Base-by-base conservation (phyloP, 352 stramenopile species). In the Aphanomyces invadans region DNA sequence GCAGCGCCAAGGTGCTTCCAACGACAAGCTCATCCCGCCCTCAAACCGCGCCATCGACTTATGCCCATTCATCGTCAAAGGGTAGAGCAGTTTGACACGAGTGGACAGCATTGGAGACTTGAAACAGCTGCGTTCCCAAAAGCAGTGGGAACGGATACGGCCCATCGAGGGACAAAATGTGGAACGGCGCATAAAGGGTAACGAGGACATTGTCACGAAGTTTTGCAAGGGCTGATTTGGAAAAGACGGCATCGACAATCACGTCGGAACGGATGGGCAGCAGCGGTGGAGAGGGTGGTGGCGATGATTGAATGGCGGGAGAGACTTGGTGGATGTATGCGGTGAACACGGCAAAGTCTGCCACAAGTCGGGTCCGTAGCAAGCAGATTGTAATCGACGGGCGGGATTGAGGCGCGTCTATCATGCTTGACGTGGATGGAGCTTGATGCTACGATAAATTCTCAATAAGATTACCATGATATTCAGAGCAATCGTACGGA, bases 141-240 rank as follows among this genome's bases (percentile, higher is more conserved):
- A 67, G 60, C 60, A 67, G 32, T 23, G 60, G 60, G 17, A 67
- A 67, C 38, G 45, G 60, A 28, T 67, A 46, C 15, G 48, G 48
- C 15, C 60, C 60, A 31, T 56, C 60, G 10, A 67, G 38, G 2
- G 60, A 19, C 5, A 67, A 19, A 17, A 51, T 51, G 21, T 67
- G 60, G 23, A 67, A 46, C 19, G 60, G 60, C 23, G 39, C 38
- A 23, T 45, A 57, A 23, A 67, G 25, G 42, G n/a, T 56, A n/a
- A 67, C 17, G 10, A 67, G 49, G 21, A 23, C 7, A 2, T 33
- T 10, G 21, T 46, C 55, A 25, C 23, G 36, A 1, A 39, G 15
- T 10, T 25, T 39, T 9, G 60, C 60, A 12, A 57, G 25, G 28
- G 48, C 28, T 19, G 55, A 31, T 39, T 36, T 36, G 11, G 60